These are phyloP conservation scores for Phlebiopsis gigantea DNA, from an alignment of 768 basidiomycete genomes.

Conservation along the genomic window DNA sequence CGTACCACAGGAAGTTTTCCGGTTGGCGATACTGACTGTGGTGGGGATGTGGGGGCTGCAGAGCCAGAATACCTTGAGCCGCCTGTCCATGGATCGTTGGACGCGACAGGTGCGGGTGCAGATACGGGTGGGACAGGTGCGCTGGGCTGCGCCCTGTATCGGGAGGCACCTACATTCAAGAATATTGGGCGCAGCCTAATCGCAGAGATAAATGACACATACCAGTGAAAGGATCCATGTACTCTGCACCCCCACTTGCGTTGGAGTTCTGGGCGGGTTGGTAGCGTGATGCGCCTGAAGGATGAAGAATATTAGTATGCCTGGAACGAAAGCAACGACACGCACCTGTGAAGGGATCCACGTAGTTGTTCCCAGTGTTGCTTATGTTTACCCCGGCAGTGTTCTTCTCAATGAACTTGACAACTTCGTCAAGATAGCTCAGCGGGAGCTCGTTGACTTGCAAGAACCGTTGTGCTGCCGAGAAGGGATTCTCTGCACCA, in stretches of 20 bases:
- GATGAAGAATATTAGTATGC: not conserved
- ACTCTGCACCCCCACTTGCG: conserved; percentile 15
- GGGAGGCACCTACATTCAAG: conserved; percentile 23
- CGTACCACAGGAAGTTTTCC: not conserved
- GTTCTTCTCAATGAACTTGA: conserved; percentile 90
- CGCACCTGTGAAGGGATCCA: conserved; percentile 88
- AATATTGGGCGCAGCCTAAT: not conserved
- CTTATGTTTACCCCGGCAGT: conserved; percentile 74
- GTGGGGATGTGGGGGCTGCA: conserved; percentile 29
- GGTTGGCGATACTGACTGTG: conserved; percentile 18
- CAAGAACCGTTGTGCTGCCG: conserved; percentile 86
- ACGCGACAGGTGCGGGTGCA: conserved; percentile 13
- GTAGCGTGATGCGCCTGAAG: conserved; percentile 30
- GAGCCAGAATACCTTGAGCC: conserved; percentile 52
- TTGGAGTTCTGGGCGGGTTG: conserved; percentile 20
- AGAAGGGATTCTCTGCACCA: conserved; percentile 80
- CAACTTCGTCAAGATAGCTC: conserved; percentile 85
- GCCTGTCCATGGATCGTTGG: conserved; percentile 71
- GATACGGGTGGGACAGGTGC: conserved; percentile 18
- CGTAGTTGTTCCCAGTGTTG: conserved; percentile 41
- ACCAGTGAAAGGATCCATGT: conserved; percentile 27
- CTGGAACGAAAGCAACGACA: not conserved
- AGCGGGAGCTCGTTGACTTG: conserved; percentile 76
- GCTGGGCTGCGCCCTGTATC: conserved; percentile 29
- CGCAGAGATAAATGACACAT: not conserved